Evolutionary conservation across 1,139 yeast genomes (phyloP), one percentile per base, ranked within the genome.

Genomic region (Suhomyces guaymorum): DNA sequence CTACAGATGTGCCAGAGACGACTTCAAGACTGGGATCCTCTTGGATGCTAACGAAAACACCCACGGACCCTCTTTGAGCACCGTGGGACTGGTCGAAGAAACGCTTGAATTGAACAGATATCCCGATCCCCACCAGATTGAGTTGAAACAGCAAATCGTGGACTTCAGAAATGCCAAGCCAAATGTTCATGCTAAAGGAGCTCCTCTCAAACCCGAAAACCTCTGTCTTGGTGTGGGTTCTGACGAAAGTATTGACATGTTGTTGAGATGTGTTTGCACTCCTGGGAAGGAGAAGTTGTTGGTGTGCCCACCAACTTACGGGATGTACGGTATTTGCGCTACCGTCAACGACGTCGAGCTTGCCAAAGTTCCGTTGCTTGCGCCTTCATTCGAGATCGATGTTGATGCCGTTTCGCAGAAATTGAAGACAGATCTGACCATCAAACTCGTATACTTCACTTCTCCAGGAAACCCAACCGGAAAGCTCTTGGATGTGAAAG

Each of bases 401-500:
- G 65, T 78, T 6, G 78, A 73, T 1, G 68, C 63, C n/a, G 75
- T 90, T 25, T 52, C 73, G 20, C 57, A 65, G n/a, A 62, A 72
- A 2, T 61, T 89, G n/a, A 47, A 58, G 7, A 50, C 54, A 0
- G 96, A 90, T 48, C 59, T 78, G 0, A 37, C 61, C 8, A 82
- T 90, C 48, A 90, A 88, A 52, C 58, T 92, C 40, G 69, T 84
- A 2, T 90, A 88, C 56, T 65, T 90, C 44, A 90, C 97, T n/a
- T 86, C 97, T 1, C 98, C 98, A n/a, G 98, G 98, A 19, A 92
- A 92, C 57, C 98, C 98, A 21, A 92, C 98, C 0, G 97, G 84
- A 4, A 74, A 79, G 24, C 62, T 78, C 32, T 58, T 92, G 25
- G 68, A 73, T 17, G 68, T 73, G 7, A 59, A 57, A 0, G 61